Evolutionary conservation across 306 rosid genomes (phyloP), one percentile per base, ranked within the genome.

Genomic region (Citrullus colocynthis): DNA sequence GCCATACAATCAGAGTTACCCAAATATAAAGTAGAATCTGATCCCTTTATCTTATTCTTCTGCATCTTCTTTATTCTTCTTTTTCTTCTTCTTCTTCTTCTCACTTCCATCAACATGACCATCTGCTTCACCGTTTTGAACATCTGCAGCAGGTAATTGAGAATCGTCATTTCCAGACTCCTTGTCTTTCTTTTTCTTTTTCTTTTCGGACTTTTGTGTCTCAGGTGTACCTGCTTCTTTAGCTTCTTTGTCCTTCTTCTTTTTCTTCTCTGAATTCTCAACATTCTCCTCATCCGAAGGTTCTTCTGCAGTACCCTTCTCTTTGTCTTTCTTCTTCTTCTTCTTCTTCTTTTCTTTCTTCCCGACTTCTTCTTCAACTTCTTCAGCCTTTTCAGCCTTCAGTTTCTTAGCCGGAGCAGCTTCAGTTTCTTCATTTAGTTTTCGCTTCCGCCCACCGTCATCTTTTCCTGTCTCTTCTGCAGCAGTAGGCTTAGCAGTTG

Each of bases 181-280:
- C 56, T 92, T 92, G 41, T 84, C 86, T 41, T 90, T 90, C 86
- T 87, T 89, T 81, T 88, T 90, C 76, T 91, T 91, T 80, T 89
- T 88, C 88, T 89, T 88, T 88, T 90, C 85, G 9, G 90, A 85
- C 84, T 89, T 90, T 52, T 81, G 91, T 52, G 78, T 9, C 58
- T 75, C 87, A 0, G 89, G 89, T 1, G 86, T 85, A 55, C 48
- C 86, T 24, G 84, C 72, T 52, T 82, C 85, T 77, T 88, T 87
- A 2, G 84, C 84, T 0, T 82, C 91, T 36, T 92, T 92, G 61
- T 84, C 86, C 41, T 90, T 84, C 79, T 88, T 90, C 71, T 91
- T 91, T 77, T 90, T 88, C 90, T 89, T 89, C 88, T 90, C 96
- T 13, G 89, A 84, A 79, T 86, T 88, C 57, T 84, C 91, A 34